Base-by-base conservation (phyloP, 2,329 filamentous ascomycete species). In the Exophiala spinifera region DNA sequence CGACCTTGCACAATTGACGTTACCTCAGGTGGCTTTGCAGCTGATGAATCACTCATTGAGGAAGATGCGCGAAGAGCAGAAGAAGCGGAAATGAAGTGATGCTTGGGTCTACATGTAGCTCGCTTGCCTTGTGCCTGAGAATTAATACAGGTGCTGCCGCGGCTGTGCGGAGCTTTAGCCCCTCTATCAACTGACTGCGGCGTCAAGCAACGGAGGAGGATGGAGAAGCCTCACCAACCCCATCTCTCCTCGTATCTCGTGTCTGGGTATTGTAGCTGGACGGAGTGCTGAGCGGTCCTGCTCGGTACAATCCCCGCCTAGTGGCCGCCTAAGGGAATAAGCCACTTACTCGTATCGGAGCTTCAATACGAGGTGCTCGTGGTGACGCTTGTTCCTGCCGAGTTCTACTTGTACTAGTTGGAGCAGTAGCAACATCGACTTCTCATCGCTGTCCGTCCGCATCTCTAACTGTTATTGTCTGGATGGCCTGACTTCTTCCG, bases 401-500 rank as follows among this genome's bases (percentile, higher is more conserved):
- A 39, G 14, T 39, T 39, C 36, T n/a, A 31, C n/a, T n/a, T n/a
- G n/a, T n/a, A n/a, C n/a, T n/a, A n/a, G n/a, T n/a, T n/a, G n/a
- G 28, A 31, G 14, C 17, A 7, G 36, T n/a, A 17, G 14, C 36
- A 19, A 39, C 36, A 39, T 39, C n/a, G 36, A 39, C 28, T 31
- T 5, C 28, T 31, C 28, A 31, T n/a, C n/a, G 28, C 28, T 15
- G 2, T 39, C 33, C n/a, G 5, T 19, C 36, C 14, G 21, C 39
- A 36, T 48, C 33, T 15, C 34, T 42, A 42, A 19, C 45, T 31
- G 17, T 37, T 39, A 13, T 37, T 13, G 15, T 37, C 13, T 43
- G 44, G 21, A 53, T 53, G 51, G 51, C 47, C 43, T 53, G 51
- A 53, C 47, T 31, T 46, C 49, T 21, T 46, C 14, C 46, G 13